Evolutionary conservation across 2,329 filamentous ascomycete species (phyloP), one percentile per base, ranked within the genome.

Genomic region (Truncatella angustata): DNA sequence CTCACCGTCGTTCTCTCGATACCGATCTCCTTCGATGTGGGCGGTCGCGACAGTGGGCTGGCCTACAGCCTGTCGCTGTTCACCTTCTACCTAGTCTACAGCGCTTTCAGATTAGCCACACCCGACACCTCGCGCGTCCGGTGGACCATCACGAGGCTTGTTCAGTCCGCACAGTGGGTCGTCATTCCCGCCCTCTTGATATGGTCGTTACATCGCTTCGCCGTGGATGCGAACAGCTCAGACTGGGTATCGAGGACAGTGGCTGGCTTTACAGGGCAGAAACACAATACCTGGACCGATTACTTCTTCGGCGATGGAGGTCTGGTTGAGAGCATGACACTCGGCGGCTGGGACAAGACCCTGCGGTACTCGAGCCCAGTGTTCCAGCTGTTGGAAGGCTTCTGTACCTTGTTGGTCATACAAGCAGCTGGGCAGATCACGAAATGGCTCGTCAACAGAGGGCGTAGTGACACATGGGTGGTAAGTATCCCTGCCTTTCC

Each of bases 11-110:
- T 97, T 67, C 88, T 97, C 68, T 96, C 91, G 56, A 94, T 99
- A 68, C 94, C 94, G 56, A 86, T 99, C 68, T 90, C 93, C 65
- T 97, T 97, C 76, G 94, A 99, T 82, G 93, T 97, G 65, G 94
- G 94, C 68, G 94, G 94, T 56, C 87, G 91, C 65, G 92, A 94
- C 63, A 96, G 91, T 66, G 94, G 94, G 54, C 80, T 99, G 66
- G 93, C 91, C 57, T 97, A 95, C 76, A 97, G 91, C 67, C 82
- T 97, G 50, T 85, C 89, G 44, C 83, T 97, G 50, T 92, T 93
- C 61, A 79, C 82, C 63, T 97, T 95, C 78, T 97, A 97, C 76
- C 87, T 96, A 69, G 73, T 90, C 69, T 91, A 94, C 73, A 96
- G 91, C 52, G 75, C 84, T 57, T 77, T 94, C 59, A 90, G 88